A percentile compares a stretch with the other conserved stretches of the same genome.
Conservation (phyloP, 805 yeast genomes). For the Peterozyma toletana region DNA sequence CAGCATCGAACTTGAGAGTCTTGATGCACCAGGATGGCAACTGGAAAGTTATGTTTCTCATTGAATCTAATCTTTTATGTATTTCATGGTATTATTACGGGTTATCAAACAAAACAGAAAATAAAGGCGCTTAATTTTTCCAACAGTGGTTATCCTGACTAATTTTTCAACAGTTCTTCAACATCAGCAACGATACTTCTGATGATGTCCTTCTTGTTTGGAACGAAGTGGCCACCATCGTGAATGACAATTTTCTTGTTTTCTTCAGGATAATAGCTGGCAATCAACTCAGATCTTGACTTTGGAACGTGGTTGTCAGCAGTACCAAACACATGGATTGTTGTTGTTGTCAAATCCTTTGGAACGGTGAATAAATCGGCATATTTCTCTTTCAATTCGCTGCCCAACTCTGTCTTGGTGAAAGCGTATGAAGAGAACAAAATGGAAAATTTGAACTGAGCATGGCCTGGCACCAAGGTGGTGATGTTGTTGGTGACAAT, state of each 20-base stretch:
- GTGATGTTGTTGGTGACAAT: slow-evolving; percentile 51
- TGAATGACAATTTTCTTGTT: slow-evolving; percentile 46
- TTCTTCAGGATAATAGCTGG: slow-evolving; percentile 40
- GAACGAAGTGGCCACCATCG: slow-evolving; percentile 90
- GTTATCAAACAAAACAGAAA: too few species aligned
- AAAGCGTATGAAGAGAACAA: slow-evolving; percentile 57
- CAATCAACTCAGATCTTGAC: slow-evolving; percentile 49
- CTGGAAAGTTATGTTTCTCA: too few species aligned
- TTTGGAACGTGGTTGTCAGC: slow-evolving; percentile 71
- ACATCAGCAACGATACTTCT: slow-evolving; percentile 2
- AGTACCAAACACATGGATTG: slow-evolving; percentile 67
- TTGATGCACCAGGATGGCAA: too few species aligned
- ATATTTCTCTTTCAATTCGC: slow-evolving; percentile 25
- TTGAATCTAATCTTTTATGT: too few species aligned
- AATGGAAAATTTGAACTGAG: slow-evolving; percentile 56
- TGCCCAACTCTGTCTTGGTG: slow-evolving; percentile 30
- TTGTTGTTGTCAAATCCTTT: slow-evolving; percentile 24
- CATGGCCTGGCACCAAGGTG: slow-evolving; percentile 34
- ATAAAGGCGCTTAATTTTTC: too few species aligned
- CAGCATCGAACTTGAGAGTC: too few species aligned
- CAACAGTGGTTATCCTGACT: not conserved
- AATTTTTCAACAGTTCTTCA: slow-evolving; percentile 1
- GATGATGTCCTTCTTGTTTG: slow-evolving; percentile 49
- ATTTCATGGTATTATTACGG: too few species aligned
- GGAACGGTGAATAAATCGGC: slow-evolving; percentile 22